Evolutionary conservation across 371 early-diverging fungal species (phyloP), one percentile per base, ranked within the genome.

Genomic region (Amoeboaphelidium protococcarum): DNA sequence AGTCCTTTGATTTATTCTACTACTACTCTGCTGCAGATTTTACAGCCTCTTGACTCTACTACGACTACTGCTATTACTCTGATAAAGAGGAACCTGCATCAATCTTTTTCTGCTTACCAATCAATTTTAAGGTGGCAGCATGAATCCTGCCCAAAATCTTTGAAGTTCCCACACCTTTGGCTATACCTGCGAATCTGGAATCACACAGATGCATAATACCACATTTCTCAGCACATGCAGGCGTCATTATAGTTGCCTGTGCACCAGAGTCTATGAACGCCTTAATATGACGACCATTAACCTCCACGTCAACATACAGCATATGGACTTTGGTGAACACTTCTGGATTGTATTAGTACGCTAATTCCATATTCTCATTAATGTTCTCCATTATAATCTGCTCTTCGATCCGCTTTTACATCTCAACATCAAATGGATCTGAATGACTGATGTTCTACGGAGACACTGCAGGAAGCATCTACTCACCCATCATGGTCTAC

Each of bases 221-320:
- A 62, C 91, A 90, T 23, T 58, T 54, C 56, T 84, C 78, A 0
- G 89, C 89, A 50, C 80, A 81, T 42, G 71, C 74, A 1, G 76
- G 73, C 53, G 78, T 81, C 63, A 85, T 74, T 76, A 54, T 44
- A 3, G 94, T 91, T 21, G 80, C 80, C 53, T 92, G 94, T 12
- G 96, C 96, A 21, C 94, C 96, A 3, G 90, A 87, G 58, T 95
- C 96, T 1, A 95, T 89, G 58, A 95, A 77, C 0, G 94, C 91
- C 53, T 87, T 88, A 31, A 91, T 63, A 2, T 72, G 74, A 26
- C 67, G 67, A 12, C 78, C 78, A 59, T 95, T 95, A 46, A 91
- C 83, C 53, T 80, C 72, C 12, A 73, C 73, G 54, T 77, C 65
- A 37, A 94, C 79, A 60, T 90, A 94, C 16, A 91, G 71, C 75